phyloP scores from a whole-genome alignment of 257 asterid genomes.

The Cruciata laevipes region DNA sequence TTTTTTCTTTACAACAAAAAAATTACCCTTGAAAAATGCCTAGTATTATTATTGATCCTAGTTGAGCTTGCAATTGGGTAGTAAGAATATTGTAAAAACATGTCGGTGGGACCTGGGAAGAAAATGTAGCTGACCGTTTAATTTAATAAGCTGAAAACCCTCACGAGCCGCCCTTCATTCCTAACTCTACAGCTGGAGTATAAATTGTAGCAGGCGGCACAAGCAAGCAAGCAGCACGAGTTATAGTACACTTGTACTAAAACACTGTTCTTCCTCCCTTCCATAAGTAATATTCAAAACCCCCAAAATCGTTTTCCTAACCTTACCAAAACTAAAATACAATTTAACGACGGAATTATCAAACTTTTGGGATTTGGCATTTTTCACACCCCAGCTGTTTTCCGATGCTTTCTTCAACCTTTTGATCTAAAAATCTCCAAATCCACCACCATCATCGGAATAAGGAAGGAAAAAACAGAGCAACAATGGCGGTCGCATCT shows the following conservation, averaged over 20 bases:
- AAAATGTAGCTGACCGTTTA: slow-evolving; percentile 4
- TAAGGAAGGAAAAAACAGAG: neutral
- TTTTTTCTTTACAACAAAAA: too few relatives aligned
- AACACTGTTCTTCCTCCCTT: neutral
- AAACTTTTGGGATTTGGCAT: slow-evolving; percentile 1
- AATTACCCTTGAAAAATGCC: too few relatives aligned
- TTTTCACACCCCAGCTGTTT: neutral
- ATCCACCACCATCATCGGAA: neutral
- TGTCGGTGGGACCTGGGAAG: neutral
- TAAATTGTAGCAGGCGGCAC: neutral
- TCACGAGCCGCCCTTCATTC: neutral
- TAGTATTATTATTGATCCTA: too few relatives aligned
- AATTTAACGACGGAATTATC: slow-evolving; percentile 35
- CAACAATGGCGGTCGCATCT: slow-evolving; percentile 44
- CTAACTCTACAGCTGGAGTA: neutral
- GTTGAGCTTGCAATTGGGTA: too few relatives aligned
- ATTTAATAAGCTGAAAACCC: neutral
- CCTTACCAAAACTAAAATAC: neutral
- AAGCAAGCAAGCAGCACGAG: slow-evolving; percentile 1
- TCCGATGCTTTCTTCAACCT: neutral
- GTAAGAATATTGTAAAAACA: neutral
- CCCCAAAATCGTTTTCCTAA: neutral
- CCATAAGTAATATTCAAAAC: neutral
- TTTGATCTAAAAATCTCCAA: slow-evolving; percentile 5
- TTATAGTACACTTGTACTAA: neutral